Evolutionary conservation across 2,329 filamentous ascomycete species (phyloP).

Genomic region (Fusarium floridanum): DNA sequence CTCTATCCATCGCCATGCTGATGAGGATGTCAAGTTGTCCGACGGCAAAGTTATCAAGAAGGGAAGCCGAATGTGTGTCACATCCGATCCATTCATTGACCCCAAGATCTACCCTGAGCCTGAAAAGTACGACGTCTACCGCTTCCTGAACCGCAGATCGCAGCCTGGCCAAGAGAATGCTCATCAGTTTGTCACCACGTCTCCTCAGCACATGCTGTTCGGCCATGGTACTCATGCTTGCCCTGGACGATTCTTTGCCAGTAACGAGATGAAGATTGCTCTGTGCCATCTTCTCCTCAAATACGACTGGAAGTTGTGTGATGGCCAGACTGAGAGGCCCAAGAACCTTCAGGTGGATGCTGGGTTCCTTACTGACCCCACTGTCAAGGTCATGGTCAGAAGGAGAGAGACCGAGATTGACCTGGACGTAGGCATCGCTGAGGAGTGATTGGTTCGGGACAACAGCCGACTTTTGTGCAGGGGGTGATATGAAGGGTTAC

Average conservation of each 20-base stretch:
- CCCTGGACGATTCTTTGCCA: constrained; percentile 67
- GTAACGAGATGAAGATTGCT: constrained; percentile 65
- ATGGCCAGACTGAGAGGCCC: background rate
- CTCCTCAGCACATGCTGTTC: background rate
- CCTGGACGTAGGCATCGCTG: background rate
- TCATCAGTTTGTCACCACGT: background rate
- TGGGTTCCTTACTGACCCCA: background rate
- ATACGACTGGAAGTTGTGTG: constrained; percentile 55
- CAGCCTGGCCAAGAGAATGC: constrained; percentile 51
- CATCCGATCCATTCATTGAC: background rate
- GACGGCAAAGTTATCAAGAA: background rate
- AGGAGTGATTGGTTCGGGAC: background rate
- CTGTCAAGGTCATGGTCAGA: background rate
- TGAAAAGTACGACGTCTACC: background rate
- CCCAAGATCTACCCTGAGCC: background rate
- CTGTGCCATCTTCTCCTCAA: constrained; percentile 62
- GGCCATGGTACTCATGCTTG: constrained; percentile 57
- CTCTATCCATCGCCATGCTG: background rate
- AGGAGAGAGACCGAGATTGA: background rate
- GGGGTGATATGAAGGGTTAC: background rate
- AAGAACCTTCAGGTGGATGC: background rate
- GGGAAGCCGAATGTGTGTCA: background rate
- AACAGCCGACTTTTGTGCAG: background rate
- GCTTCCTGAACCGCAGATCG: background rate
- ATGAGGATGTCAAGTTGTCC: background rate